Base-by-base conservation (phyloP, 1,284 basidiomycete genomes). In the Coriolopsis trogii region DNA sequence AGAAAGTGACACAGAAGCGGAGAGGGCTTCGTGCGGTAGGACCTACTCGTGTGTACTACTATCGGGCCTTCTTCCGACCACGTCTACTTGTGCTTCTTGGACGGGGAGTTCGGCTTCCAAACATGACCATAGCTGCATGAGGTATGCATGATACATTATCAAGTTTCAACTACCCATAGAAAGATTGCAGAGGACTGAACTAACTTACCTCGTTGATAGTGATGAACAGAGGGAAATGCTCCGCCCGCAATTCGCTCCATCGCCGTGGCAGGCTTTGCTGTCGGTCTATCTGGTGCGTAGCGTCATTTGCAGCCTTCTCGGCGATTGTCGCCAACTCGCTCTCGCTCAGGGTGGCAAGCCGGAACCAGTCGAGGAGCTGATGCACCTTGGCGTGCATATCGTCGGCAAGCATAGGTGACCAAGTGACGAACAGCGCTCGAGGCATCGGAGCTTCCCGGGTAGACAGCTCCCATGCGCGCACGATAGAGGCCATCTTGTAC, bases 351-450 rank as follows among this genome's bases (percentile, higher is more conserved):
- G 67, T 65, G 13, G 73, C 73, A 3, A 74, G 66, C 1, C 67
- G 66, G 24, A 82, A 62, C 3, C 81, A 78, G 33, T 76, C 67
- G 4, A 76, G 61, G 5, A 87, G 67, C 59, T 80, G 82, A 6
- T 57, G 47, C 56, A 81, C 89, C 55, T 84, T 85, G 48, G 84
- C 81, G 59, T 83, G 73, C 12, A 88, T 86, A 53, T 84, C 84
- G 24, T 67, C 71, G 0, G 84, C 84, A 7, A 89, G 73, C 9
- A 85, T 73, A 18, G 73, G 70, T 3, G 85, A 88, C 63, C 87
- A 80, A 0, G 87, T 89, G 1, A 90, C 81, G 56, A 89, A 89
- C 3, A 89, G 67, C 59, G 89, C 87, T 21, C 84, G 77, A 1
- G 81, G 79, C 41, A 58, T 55, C 7, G 59, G 37, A 13, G 51